A percentile compares a stretch with the other conserved stretches of the same genome.
These are phyloP conservation scores for Penium margaritaceum DNA, from an alignment of 139 green algal genomes.

Conservation along the genomic window DNA sequence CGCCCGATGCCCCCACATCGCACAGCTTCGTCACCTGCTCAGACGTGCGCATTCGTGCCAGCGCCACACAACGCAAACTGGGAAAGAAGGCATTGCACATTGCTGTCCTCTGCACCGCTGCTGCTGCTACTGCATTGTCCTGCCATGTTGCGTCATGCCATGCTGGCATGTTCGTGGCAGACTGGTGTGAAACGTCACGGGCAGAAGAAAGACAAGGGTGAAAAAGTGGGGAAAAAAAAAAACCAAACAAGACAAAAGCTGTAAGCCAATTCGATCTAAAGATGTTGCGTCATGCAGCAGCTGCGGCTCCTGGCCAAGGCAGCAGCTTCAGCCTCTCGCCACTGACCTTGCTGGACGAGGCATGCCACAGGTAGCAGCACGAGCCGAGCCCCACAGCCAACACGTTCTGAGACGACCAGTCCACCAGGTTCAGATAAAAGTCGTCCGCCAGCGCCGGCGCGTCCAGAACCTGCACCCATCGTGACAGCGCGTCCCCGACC, in stretches of 20 bases:
- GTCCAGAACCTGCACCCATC: slow-evolving; percentile 67
- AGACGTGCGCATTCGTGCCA: background rate
- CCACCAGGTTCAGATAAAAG: slow-evolving; percentile 97
- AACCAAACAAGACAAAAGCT: no score
- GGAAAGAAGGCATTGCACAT: background rate
- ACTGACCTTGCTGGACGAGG: slow-evolving; percentile 63
- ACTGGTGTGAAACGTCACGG: background rate
- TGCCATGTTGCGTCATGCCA: no score
- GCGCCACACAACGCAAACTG: background rate
- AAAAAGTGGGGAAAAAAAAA: background rate
- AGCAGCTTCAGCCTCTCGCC: no score
- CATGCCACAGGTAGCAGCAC: slow-evolving; percentile 92
- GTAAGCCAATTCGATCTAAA: no score
- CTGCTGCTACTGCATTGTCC: background rate
- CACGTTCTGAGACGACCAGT: slow-evolving; percentile 80
- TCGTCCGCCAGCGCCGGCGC: slow-evolving; percentile 92
- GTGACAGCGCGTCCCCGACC: background rate
- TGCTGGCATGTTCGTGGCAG: background rate
- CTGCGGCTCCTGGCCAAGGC: no score
- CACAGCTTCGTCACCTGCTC: slow-evolving; percentile 82
- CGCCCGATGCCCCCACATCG: slow-evolving; percentile 64
- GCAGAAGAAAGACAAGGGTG: background rate
- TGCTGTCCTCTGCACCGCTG: background rate
- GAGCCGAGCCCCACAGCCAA: slow-evolving; percentile 78
- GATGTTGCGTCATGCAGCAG: no score